phyloP scores from a whole-genome alignment of 225 moss, liverwort and hornwort species.

The Sphagnum tenellum region DNA sequence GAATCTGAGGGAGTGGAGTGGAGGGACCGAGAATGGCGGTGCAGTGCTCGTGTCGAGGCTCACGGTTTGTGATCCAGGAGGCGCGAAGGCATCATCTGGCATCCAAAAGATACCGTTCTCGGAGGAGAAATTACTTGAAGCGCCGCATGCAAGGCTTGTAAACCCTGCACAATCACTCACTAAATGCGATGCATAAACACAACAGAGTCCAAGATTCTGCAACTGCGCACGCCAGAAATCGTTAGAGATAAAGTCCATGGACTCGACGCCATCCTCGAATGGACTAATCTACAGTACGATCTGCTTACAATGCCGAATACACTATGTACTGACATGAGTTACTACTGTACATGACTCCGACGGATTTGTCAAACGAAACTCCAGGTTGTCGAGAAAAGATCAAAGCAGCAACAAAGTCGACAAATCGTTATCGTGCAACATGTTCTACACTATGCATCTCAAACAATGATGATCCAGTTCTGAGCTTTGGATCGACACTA shows the following conservation, averaged over 20 bases:
- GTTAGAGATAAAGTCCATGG: not conserved
- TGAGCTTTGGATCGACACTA: no score
- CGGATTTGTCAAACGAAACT: no score
- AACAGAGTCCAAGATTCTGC: slow-evolving; percentile 2
- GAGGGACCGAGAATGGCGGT: slow-evolving; percentile 13
- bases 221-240: not conserved
- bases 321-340: no score
- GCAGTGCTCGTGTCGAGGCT: slow-evolving; percentile 9
- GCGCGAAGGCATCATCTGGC: slow-evolving; percentile 38
- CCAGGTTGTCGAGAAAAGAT: no score
- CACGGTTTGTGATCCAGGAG: slow-evolving; percentile 21
- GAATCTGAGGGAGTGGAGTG: slow-evolving; percentile 34
- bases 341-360: no score
- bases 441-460: no score
- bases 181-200: no score
- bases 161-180: slow-evolving; percentile 16
- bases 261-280: not conserved
- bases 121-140: slow-evolving; percentile 20
- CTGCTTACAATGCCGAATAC: not conserved
- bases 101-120: slow-evolving; percentile 34
- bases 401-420: no score
- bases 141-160: slow-evolving; percentile 46
- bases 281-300: not conserved
- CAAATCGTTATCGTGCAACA: no score
- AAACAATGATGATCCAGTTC: no score